These are phyloP conservation scores for Gyromitra esculenta DNA, from an alignment of 2,329 filamentous ascomycete genomes.

Conservation along the genomic window DNA sequence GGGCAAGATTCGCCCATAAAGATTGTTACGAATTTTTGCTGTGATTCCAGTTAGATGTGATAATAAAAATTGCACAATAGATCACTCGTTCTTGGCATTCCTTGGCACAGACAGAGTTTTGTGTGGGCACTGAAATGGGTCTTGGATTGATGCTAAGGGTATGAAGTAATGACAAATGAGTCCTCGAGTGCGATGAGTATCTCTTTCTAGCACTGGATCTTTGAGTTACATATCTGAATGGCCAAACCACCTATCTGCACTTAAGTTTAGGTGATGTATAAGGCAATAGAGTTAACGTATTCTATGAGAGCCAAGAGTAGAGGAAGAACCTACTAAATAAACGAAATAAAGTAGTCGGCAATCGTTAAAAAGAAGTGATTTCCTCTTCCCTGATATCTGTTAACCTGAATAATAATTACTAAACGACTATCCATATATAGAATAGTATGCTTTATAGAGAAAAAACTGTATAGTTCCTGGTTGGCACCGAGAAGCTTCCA, in stretches of 20 bases:
- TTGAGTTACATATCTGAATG: too few species aligned
- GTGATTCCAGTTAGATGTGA: neutral
- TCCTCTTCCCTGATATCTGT: neutral
- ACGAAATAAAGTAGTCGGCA: too few species aligned
- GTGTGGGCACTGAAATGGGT: too few species aligned
- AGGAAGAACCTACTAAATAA: too few species aligned
- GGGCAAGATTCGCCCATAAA: too few species aligned
- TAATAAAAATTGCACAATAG: neutral
- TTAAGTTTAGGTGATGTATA: neutral
- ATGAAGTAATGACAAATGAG: too few species aligned
- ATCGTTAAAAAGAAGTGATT: neutral
- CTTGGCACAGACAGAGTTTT: neutral
- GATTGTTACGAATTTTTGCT: neutral
- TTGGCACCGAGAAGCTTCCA: neutral
- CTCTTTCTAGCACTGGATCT: too few species aligned
- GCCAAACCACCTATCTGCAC: too few species aligned
- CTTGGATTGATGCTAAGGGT: too few species aligned
- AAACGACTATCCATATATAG: neutral
- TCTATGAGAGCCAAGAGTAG: neutral
- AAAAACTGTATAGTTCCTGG: neutral
- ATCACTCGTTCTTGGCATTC: neutral
- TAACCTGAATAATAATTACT: neutral
- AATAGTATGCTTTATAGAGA: neutral
- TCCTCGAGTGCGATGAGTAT: too few species aligned
- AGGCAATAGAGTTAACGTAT: neutral